These are phyloP conservation scores for Alternaria dauci DNA, from an alignment of 2,329 filamentous ascomycete species.

Conservation along the genomic window DNA sequence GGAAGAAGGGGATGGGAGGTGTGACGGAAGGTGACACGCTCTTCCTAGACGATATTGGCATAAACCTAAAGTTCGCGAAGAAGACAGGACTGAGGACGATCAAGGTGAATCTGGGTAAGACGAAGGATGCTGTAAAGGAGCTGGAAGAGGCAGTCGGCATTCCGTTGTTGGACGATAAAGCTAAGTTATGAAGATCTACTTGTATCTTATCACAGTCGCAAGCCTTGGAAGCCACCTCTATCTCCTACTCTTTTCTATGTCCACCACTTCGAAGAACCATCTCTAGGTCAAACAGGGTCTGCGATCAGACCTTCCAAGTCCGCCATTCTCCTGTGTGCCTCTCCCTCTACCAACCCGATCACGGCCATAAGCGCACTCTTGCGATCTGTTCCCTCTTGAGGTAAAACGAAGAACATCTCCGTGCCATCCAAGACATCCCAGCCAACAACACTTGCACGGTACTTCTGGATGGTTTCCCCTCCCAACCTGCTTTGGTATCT, in stretches of 20 bases:
- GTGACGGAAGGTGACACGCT: constrained; percentile 74
- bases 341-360: not conserved
- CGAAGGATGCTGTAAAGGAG: constrained; percentile 81
- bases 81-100: constrained; percentile 80
- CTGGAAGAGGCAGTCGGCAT: constrained; percentile 79
- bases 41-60: constrained; percentile 93
- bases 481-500: not conserved
- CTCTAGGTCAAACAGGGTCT: not conserved
- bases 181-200: constrained; percentile 32
- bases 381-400: not conserved
- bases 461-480: not conserved
- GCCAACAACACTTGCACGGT: not conserved
- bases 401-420: not conserved
- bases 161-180: constrained; percentile 61
- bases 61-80: constrained; percentile 85
- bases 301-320: not conserved
- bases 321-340: not conserved
- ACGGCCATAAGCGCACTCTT: not conserved
- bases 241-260: not conserved
- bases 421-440: not conserved
- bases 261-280: not conserved
- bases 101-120: constrained; percentile 81
- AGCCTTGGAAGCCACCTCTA: not conserved
- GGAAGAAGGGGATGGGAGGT: constrained; percentile 60
- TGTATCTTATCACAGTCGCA: not conserved